phyloP scores from a whole-genome alignment of 306 rosid genomes.

The Sicyos edulis region DNA sequence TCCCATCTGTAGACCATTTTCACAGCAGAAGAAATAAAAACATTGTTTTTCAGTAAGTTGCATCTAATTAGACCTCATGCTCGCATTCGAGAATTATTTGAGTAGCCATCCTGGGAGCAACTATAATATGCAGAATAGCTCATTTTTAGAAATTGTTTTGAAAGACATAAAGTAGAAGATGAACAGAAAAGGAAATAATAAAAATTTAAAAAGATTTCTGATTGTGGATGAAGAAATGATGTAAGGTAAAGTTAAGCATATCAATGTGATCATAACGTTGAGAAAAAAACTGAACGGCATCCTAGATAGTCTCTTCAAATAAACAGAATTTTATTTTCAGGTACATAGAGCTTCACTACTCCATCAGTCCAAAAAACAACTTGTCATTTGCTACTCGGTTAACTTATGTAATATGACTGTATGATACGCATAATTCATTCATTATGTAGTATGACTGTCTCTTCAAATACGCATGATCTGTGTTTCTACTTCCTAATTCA shows the following conservation, averaged over 20 bases:
- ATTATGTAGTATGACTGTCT: neutral
- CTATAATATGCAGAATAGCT: neutral
- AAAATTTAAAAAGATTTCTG: neutral
- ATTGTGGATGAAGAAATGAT: neutral
- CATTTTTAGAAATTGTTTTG: neutral
- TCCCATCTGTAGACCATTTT: conserved; percentile 66
- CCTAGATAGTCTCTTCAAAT: neutral
- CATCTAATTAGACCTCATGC: neutral
- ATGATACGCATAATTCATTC: neutral
- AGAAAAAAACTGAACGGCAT: neutral
- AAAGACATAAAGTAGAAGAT: neutral
- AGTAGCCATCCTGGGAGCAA: neutral
- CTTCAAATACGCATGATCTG: neutral
- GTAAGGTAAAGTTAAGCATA: neutral
- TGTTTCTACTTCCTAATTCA: neutral
- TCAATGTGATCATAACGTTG: neutral
- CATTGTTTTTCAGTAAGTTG: conserved; percentile 1
- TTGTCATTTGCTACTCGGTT: neutral
- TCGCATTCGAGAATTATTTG: neutral
- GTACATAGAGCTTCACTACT: neutral
- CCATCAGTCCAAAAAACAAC: neutral
- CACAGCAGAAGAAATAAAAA: conserved; percentile 12
- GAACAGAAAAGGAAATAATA: neutral
- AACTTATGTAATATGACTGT: neutral
- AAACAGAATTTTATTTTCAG: neutral